Evolutionary conservation across 1,139 yeast species (phyloP).

Genomic region (Pichia sp.): DNA sequence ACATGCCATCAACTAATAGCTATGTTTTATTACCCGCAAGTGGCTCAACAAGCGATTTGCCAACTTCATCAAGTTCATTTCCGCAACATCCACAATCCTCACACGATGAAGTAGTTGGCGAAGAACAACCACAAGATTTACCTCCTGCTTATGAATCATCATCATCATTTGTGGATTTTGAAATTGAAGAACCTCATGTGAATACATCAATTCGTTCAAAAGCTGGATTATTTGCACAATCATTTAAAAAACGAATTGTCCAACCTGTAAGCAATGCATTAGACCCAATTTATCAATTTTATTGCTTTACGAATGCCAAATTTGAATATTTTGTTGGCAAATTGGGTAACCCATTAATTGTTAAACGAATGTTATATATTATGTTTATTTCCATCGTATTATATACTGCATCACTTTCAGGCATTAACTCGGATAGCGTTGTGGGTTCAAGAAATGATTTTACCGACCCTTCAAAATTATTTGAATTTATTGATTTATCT

Average conservation of each 20-base stretch:
- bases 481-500: conserved; percentile 41
- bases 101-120: background rate
- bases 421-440: conserved; percentile 38
- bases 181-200: conserved; percentile 32
- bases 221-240: conserved; percentile 28
- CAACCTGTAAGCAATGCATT: conserved; percentile 50
- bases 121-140: conserved; percentile 8
- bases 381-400: conserved; percentile 52
- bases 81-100: background rate
- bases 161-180: conserved; percentile 34
- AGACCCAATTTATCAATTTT: conserved; percentile 65
- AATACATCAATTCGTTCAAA: conserved; percentile 9
- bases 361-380: conserved; percentile 70
- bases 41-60: background rate
- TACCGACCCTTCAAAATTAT: conserved; percentile 49
- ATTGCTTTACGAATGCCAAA: conserved; percentile 37
- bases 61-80: background rate
- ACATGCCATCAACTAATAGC: conserved; percentile 7
- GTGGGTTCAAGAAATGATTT: conserved; percentile 47
- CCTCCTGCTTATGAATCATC: conserved; percentile 19
- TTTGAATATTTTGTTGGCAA: conserved; percentile 55
- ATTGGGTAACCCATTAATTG: conserved; percentile 80
- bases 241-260: conserved; percentile 41
- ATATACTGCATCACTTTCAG: conserved; percentile 52
- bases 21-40: conserved; percentile 4